Evolutionary conservation across 2,329 filamentous ascomycete genomes (phyloP).

Genomic region (Fusarium longipes): DNA sequence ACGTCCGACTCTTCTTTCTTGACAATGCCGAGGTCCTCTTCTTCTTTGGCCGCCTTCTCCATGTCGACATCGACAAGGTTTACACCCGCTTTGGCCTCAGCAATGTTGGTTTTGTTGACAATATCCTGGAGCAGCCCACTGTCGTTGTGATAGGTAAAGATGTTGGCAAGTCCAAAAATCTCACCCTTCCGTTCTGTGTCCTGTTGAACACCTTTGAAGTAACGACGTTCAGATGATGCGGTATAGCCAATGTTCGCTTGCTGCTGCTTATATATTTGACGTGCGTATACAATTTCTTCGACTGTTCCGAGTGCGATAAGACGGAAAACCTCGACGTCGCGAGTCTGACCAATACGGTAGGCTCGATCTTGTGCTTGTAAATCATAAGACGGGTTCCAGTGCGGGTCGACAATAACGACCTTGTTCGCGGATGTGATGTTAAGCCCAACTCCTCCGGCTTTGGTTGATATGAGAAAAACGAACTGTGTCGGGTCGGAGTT

Average conservation of each 20-base stretch:
- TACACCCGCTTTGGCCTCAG: conserved; percentile 89
- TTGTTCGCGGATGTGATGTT: conserved; percentile 99
- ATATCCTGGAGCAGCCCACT: conserved; percentile 91
- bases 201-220: conserved; percentile 95
- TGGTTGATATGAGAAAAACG: conserved; percentile 94
- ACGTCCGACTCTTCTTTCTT: conserved; percentile 64
- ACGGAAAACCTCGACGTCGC: conserved; percentile 95
- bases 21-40: conserved; percentile 56
- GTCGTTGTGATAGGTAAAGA: conserved; percentile 84
- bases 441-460: conserved; percentile 90
- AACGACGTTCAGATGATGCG: conserved; percentile 89
- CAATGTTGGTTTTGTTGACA: conserved; percentile 97
- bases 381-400: conserved; percentile 97
- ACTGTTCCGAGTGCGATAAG: conserved; percentile 92
- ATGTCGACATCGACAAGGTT: conserved; percentile 81
- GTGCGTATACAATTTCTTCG: conserved; percentile 95
- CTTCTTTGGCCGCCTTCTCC: conserved; percentile 67
- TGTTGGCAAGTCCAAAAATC: conserved; percentile 89
- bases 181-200: conserved; percentile 86
- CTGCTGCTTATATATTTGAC: conserved; percentile 99
- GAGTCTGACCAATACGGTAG: conserved; percentile 91
- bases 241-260: conserved; percentile 98
- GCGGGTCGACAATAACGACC: conserved; percentile 95
- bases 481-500: conserved; percentile 89
- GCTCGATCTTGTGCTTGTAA: conserved; percentile 96